A percentile compares a stretch with the other conserved stretches of the same genome.
phyloP scores from a whole-genome alignment of 805 yeast genomes.

The Tetrapisispora namnaoensis region DNA sequence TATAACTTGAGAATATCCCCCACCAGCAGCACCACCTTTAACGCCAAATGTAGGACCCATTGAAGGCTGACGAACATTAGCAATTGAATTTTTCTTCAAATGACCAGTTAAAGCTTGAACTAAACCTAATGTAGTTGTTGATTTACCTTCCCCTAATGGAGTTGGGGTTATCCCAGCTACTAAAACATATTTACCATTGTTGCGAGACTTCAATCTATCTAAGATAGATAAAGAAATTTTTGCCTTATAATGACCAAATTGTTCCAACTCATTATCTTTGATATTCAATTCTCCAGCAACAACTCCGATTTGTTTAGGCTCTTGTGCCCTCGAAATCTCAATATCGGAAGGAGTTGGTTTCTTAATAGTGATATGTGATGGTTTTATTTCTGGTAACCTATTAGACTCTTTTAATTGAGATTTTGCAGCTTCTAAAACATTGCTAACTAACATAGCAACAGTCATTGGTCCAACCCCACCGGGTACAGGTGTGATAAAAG shows the following conservation, averaged over 20 bases:
- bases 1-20: constrained; percentile 94
- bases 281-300: constrained; percentile 82
- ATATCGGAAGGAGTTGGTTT: constrained; percentile 85
- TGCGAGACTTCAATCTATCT: constrained; percentile 52
- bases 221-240: constrained; percentile 65
- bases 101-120: constrained; percentile 97
- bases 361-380: constrained; percentile 44
- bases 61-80: constrained; percentile 94
- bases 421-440: constrained; percentile 73
- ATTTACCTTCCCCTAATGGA: constrained; percentile 96
- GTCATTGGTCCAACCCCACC: constrained; percentile 99
- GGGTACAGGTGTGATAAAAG: constrained; percentile 88
- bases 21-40: constrained; percentile 99
- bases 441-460: constrained; percentile 86
- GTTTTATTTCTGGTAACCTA: constrained; percentile 41
- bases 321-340: constrained; percentile 80
- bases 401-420: constrained; percentile 34
- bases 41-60: constrained; percentile 99
- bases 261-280: constrained; percentile 68
- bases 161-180: constrained; percentile 98
- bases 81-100: constrained; percentile 70
- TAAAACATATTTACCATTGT: constrained; percentile 76
- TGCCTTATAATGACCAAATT: constrained; percentile 83
- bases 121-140: constrained; percentile 90
- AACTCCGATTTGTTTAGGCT: constrained; percentile 68